phyloP scores from a whole-genome alignment of 495 filamentous ascomycete species.

The Penicillium egyptiacum region DNA sequence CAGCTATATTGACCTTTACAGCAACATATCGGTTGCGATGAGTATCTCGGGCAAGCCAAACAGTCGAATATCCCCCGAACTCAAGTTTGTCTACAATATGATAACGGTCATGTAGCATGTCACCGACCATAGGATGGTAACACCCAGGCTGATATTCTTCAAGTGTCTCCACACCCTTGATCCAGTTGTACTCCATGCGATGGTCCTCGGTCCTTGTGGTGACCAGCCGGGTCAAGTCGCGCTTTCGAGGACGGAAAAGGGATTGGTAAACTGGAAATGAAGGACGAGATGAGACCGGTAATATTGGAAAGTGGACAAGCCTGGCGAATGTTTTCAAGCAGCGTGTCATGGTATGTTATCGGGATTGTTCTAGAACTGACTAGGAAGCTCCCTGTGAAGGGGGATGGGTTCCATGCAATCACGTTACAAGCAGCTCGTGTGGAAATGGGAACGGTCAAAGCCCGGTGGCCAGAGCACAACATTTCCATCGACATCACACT shows the following conservation, averaged over 20 bases:
- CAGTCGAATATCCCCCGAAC: constrained; percentile 50
- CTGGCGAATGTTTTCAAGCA: background rate
- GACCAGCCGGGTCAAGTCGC: background rate
- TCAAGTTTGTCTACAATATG: constrained; percentile 56
- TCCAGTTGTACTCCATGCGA: constrained; percentile 34
- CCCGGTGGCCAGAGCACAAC: constrained; percentile 16
- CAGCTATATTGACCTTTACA: constrained; percentile 33
- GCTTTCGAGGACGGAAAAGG: background rate
- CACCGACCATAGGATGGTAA: constrained; percentile 50
- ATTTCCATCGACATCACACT: constrained; percentile 12
- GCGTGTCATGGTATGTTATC: background rate
- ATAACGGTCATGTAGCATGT: constrained; percentile 42
- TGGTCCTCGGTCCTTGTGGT: background rate
- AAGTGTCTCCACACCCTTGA: constrained; percentile 34
- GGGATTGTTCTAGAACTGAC: no score
- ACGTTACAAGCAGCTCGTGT: no score
- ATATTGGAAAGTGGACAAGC: background rate
- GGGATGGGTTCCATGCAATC: no score
- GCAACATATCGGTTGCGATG: constrained; percentile 31
- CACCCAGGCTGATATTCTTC: constrained; percentile 37
- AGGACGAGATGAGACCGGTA: background rate
- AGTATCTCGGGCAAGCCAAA: constrained; percentile 56
- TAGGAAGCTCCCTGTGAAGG: no score
- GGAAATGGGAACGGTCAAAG: constrained; percentile 17
- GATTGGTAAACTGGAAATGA: background rate